Conservation (phyloP, 1,139 yeast species). For the Suhomyces wounanorum region DNA sequence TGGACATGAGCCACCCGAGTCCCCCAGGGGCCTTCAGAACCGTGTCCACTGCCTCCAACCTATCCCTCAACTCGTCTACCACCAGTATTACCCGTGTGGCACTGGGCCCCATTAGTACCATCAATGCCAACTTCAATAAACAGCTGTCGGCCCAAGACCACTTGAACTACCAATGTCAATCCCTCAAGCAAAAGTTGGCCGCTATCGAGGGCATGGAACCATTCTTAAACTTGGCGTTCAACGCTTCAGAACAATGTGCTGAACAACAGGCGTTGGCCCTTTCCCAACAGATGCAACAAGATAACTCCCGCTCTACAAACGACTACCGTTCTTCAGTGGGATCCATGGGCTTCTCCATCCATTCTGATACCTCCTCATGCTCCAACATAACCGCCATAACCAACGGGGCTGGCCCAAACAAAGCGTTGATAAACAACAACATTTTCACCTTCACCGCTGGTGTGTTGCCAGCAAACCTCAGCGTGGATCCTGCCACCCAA, state of each 20-base stretch:
- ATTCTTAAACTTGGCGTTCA: conserved; percentile 59
- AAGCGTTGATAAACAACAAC: conserved; percentile 26
- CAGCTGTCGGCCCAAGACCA: conserved; percentile 71
- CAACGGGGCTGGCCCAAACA: conserved; percentile 11
- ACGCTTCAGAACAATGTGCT: conserved; percentile 61
- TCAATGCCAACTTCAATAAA: conserved; percentile 53
- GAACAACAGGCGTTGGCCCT: conserved; percentile 73
- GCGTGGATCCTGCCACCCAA: conserved; percentile 91
- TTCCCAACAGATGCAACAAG: conserved; percentile 34
- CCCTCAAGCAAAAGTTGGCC: conserved; percentile 58
- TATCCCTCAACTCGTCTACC: conserved; percentile 30
- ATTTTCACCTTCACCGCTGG: conserved; percentile 72
- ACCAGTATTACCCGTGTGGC: conserved; percentile 39
- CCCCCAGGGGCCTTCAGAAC: conserved; percentile 37
- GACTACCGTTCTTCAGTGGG: conserved; percentile 35
- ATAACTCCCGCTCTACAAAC: conserved; percentile 12
- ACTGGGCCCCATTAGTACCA: conserved; percentile 47
- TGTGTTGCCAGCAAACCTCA: conserved; percentile 67
- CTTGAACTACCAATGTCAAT: conserved; percentile 68
- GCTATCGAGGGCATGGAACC: conserved; percentile 72
- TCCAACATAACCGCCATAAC: conserved; percentile 16
- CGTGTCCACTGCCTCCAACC: conserved; percentile 37
- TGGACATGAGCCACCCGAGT: conserved; percentile 7
- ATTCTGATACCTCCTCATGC: conserved; percentile 24
- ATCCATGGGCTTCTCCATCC: conserved; percentile 27